Evolutionary conservation across 2,329 filamentous ascomycete species (phyloP).

Genomic region (Pyricularia sp.): DNA sequence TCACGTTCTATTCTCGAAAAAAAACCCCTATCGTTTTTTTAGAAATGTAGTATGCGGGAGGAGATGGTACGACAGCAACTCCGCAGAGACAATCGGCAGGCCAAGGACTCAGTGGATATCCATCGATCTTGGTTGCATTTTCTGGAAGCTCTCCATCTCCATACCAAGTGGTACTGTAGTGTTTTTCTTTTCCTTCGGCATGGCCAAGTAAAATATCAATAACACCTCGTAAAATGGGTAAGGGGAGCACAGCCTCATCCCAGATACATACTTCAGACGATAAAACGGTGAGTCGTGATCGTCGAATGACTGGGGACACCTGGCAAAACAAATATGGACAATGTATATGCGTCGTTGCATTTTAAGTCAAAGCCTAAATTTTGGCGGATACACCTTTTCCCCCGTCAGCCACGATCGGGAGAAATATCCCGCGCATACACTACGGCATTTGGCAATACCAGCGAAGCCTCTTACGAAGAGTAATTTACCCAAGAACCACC

Average conservation of each 20-base stretch:
- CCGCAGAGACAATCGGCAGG: not conserved
- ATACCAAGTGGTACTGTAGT: not conserved
- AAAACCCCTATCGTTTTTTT: not conserved
- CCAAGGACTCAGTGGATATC: not conserved
- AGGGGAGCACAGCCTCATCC: not conserved
- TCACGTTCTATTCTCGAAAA: not conserved
- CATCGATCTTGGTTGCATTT: not conserved
- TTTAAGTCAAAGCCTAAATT: not conserved
- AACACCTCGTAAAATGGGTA: not conserved
- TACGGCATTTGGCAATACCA: not conserved
- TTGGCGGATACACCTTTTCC: too few species aligned
- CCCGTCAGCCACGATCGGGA: not conserved
- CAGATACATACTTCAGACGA: not conserved
- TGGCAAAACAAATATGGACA: not conserved
- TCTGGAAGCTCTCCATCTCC: not conserved
- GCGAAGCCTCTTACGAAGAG: not conserved
- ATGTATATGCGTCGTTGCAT: not conserved
- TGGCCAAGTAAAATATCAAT: not conserved
- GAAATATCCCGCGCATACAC: not conserved
- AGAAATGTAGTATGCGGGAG: not conserved
- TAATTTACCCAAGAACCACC: not conserved
- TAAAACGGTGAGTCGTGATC: not conserved
- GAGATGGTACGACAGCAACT: not conserved
- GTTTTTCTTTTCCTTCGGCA: not conserved
- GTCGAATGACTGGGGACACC: not conserved